A percentile compares a stretch with the other conserved stretches of the same genome.
Conservation (phyloP, 2,329 filamentous ascomycete species). For the Aspergillus fijiensis region DNA sequence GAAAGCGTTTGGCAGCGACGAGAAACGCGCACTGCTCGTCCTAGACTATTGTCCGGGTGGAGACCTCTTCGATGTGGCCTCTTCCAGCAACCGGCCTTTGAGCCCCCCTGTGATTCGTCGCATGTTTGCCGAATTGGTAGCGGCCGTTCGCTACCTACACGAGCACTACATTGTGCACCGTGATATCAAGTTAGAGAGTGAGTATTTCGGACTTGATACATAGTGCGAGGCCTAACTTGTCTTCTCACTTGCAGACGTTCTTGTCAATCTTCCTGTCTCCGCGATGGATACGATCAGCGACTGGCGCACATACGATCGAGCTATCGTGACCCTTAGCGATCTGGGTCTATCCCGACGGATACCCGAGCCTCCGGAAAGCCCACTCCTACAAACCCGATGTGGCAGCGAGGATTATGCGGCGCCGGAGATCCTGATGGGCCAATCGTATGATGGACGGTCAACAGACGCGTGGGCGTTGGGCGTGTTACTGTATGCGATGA, state of each 20-base stretch:
- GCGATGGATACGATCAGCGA: constrained; percentile 67
- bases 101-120: constrained; percentile 70
- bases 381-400: constrained; percentile 88
- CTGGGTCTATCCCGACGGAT: constrained; percentile 85
- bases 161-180: constrained; percentile 84
- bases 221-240: constrained; percentile 4
- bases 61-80: constrained; percentile 91
- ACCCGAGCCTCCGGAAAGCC: constrained; percentile 68
- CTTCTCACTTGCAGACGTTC: constrained; percentile 63
- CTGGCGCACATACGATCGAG: constrained; percentile 74
- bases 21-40: constrained; percentile 77
- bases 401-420: constrained; percentile 97
- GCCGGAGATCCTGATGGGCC: constrained; percentile 92
- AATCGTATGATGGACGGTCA: constrained; percentile 86
- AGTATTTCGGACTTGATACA: constrained; percentile 37
- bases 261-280: constrained; percentile 75
- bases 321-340: constrained; percentile 86
- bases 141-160: constrained; percentile 83
- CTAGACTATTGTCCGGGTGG: constrained; percentile 91
- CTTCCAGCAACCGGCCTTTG: constrained; percentile 66
- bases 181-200: constrained; percentile 98
- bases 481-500: constrained; percentile 86
- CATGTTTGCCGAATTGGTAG: constrained; percentile 86
- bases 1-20: constrained; percentile 86
- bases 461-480: constrained; percentile 96